A percentile compares a stretch with the other conserved stretches of the same genome.
Evolutionary conservation across 2,329 filamentous ascomycete species (phyloP).

Genomic region (Hymenoscyphus repandus): DNA sequence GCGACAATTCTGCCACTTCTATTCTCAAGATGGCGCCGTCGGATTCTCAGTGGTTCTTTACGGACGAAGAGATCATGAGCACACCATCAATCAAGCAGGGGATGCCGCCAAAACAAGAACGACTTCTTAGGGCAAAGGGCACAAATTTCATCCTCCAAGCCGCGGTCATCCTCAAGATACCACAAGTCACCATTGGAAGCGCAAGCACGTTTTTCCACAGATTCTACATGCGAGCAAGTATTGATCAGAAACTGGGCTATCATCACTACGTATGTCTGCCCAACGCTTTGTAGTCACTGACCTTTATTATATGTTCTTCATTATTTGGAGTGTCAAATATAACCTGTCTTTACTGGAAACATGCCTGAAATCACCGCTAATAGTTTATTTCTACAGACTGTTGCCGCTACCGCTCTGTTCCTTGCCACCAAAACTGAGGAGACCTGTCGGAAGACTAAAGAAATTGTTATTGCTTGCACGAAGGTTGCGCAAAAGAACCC

Average conservation of each 20-base stretch:
- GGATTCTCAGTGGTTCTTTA: conserved; percentile 78
- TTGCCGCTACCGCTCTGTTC: conserved; percentile 87
- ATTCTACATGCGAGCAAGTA: conserved; percentile 86
- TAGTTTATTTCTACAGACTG: conserved; percentile 46
- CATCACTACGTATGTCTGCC: conserved; percentile 76
- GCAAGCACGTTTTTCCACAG: conserved; percentile 93
- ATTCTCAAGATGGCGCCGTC: conserved; percentile 33
- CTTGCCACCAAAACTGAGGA: conserved; percentile 97
- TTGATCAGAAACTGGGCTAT: conserved; percentile 71
- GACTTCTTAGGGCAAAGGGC: conserved; percentile 77
- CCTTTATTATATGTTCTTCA: no score
- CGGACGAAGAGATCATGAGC: conserved; percentile 72
- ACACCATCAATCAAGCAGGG: conserved; percentile 84
- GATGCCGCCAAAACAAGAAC: conserved; percentile 70
- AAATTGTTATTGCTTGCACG: conserved; percentile 88
- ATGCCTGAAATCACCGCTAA: not conserved
- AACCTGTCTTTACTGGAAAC: not conserved
- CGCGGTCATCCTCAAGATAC: conserved; percentile 85
- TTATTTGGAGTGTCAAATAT: not conserved
- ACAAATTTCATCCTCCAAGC: conserved; percentile 96
- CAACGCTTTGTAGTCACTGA: no score
- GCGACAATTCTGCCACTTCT: conserved; percentile 2
- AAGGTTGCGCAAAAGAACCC: conserved; percentile 93
- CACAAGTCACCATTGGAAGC: conserved; percentile 86
- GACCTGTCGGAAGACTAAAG: conserved; percentile 91